Conservation (phyloP, 2,329 filamentous ascomycete species). For the Cadophora luteo-olivacea region DNA sequence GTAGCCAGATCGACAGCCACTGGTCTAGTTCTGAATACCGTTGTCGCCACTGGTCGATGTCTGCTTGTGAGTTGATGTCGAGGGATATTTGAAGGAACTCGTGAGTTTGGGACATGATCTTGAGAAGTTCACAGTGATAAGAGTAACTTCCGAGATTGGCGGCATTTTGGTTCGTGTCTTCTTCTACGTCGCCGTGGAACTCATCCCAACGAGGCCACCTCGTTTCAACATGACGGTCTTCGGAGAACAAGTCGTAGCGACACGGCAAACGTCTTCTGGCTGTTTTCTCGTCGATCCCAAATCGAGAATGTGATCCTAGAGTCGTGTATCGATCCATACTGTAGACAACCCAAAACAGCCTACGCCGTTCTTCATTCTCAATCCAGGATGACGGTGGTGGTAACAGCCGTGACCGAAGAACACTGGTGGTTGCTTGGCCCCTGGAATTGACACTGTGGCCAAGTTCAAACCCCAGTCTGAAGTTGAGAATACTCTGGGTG, state of each 20-base stretch:
- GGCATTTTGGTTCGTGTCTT: constrained; percentile 18
- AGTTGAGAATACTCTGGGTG: constrained; percentile 21
- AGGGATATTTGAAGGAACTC: constrained; percentile 13
- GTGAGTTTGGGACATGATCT: constrained; percentile 19
- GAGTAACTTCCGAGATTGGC: constrained; percentile 18
- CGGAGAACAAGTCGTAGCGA: constrained; percentile 17
- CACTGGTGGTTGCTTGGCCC: not conserved
- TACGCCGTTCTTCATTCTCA: constrained; percentile 20
- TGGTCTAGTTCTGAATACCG: constrained; percentile 11
- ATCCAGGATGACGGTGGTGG: constrained; percentile 9
- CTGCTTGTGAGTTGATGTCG: not conserved
- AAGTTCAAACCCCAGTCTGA: constrained; percentile 12
- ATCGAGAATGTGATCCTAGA: constrained; percentile 15
- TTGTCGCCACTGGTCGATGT: constrained; percentile 11
- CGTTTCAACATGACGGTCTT: constrained; percentile 15
- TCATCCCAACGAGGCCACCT: constrained; percentile 17
- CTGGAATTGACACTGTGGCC: not conserved
- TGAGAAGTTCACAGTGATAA: constrained; percentile 19
- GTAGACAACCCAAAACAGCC: constrained; percentile 19
- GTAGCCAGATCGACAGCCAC: constrained; percentile 14
- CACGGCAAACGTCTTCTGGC: constrained; percentile 19
- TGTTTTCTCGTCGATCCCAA: constrained; percentile 15
- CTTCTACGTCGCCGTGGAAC: not conserved
- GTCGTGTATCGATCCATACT: constrained; percentile 17
- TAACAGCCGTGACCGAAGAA: constrained; percentile 1